These are phyloP conservation scores for Jamesozyma lodderae DNA, from an alignment of 805 yeast species.

Conservation along the genomic window DNA sequence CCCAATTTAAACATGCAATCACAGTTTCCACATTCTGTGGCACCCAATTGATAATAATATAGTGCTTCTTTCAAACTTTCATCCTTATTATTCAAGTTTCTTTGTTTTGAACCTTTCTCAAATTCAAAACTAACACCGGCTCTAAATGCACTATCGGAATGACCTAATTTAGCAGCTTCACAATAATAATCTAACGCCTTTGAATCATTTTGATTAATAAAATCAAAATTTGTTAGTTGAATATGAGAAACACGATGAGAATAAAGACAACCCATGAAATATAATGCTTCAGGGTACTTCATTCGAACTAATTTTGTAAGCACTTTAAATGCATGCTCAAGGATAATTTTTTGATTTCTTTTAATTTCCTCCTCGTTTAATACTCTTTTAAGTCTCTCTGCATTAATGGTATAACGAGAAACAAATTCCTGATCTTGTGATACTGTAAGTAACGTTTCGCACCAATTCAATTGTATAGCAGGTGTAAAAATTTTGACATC, in stretches of 20 bases:
- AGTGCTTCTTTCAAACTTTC: constrained; percentile 37
- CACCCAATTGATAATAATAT: constrained; percentile 49
- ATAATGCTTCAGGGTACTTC: constrained; percentile 46
- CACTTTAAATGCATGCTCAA: constrained; percentile 49
- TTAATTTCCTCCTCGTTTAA: constrained; percentile 36
- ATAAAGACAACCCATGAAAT: constrained; percentile 53
- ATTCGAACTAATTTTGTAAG: constrained; percentile 45
- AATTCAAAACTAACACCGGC: constrained; percentile 61
- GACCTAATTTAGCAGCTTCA: constrained; percentile 49
- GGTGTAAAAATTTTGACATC: constrained; percentile 36
- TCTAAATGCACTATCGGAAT: constrained; percentile 55
- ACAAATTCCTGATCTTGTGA: constrained; percentile 36
- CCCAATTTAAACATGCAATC: constrained; percentile 71
- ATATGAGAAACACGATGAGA: constrained; percentile 36
- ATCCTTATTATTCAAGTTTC: constrained; percentile 21
- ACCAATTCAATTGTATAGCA: constrained; percentile 52
- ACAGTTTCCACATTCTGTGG: constrained; percentile 45
- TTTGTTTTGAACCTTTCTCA: constrained; percentile 42
- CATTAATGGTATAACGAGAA: constrained; percentile 40
- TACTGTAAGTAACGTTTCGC: constrained; percentile 45
- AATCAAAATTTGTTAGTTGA: constrained; percentile 1
- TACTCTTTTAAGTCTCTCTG: constrained; percentile 33
- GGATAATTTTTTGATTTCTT: constrained; percentile 47
- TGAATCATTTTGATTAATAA: constrained; percentile 43
- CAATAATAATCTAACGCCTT: constrained; percentile 54